Evolutionary conservation across 2,329 filamentous ascomycete genomes (phyloP).

Genomic region (Penicillium concentricum): DNA sequence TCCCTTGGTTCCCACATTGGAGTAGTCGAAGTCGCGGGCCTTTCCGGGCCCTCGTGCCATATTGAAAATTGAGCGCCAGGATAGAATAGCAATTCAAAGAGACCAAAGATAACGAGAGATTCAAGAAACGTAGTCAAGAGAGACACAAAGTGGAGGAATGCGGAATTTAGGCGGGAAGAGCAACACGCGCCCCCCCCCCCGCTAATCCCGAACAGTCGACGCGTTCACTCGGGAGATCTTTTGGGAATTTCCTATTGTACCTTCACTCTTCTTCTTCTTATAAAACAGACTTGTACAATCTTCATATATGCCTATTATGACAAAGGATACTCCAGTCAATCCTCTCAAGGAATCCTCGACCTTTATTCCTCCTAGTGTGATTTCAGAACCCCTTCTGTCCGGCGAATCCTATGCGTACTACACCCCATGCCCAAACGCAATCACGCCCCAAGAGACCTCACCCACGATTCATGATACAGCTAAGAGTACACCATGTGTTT

Average conservation of each 20-base stretch:
- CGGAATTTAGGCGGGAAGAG: slow-evolving; percentile 22
- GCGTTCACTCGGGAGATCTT: slow-evolving; percentile 23
- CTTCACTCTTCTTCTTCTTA: slow-evolving; percentile 1
- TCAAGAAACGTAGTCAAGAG: background rate
- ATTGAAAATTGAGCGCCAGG: slow-evolving; percentile 27
- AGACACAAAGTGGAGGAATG: slow-evolving; percentile 17
- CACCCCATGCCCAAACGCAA: slow-evolving; percentile 64
- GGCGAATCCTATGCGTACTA: slow-evolving; percentile 71
- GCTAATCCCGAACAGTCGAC: slow-evolving; percentile 39
- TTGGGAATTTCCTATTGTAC: slow-evolving; percentile 1
- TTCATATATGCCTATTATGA: slow-evolving; percentile 30
- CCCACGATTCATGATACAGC: slow-evolving; percentile 30
- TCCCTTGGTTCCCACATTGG: slow-evolving; percentile 49
- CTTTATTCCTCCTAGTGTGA: slow-evolving; percentile 70
- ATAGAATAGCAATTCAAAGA: slow-evolving; percentile 1
- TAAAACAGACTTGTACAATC: background rate
- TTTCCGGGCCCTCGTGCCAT: slow-evolving; percentile 43
- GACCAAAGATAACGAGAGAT: background rate
- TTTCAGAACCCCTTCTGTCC: slow-evolving; percentile 55
- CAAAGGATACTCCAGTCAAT: slow-evolving; percentile 26
- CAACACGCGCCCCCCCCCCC: slow-evolving; percentile 25
- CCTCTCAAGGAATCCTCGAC: slow-evolving; percentile 33
- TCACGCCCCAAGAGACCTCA: slow-evolving; percentile 48
- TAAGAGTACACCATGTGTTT: slow-evolving; percentile 62
- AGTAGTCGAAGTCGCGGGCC: slow-evolving; percentile 49